These are phyloP conservation scores for Mycoemilia scoparia DNA, from an alignment of 192 early-diverging fungal genomes.

Conservation along the genomic window DNA sequence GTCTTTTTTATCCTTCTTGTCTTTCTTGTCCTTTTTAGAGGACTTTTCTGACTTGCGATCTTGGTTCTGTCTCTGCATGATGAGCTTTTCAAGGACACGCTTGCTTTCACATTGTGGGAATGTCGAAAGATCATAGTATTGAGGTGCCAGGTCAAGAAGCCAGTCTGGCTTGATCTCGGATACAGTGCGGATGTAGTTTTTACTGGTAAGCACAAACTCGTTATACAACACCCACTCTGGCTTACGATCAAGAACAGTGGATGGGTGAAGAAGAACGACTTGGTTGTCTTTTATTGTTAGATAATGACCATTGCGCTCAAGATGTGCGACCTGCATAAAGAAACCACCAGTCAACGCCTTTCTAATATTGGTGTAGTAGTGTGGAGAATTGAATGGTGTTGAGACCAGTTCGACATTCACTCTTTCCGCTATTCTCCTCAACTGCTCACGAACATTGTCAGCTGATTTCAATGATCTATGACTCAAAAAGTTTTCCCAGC, in stretches of 20 bases:
- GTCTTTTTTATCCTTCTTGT: slow-evolving; percentile 21
- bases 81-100: slow-evolving; percentile 55
- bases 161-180: slow-evolving; percentile 79
- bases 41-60: slow-evolving; percentile 23
- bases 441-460: slow-evolving; percentile 78
- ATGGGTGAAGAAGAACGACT: slow-evolving; percentile 85
- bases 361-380: slow-evolving; percentile 76
- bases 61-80: slow-evolving; percentile 18
- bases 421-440: slow-evolving; percentile 66
- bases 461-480: slow-evolving; percentile 74
- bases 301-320: slow-evolving; percentile 75
- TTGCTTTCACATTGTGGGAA: slow-evolving; percentile 90
- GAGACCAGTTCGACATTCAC: slow-evolving; percentile 47
- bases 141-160: slow-evolving; percentile 62
- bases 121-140: slow-evolving; percentile 76
- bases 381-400: slow-evolving; percentile 45
- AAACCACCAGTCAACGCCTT: slow-evolving; percentile 79
- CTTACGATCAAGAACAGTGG: slow-evolving; percentile 67
- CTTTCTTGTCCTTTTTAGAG: slow-evolving; percentile 13
- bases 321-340: slow-evolving; percentile 97
- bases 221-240: slow-evolving; percentile 99
- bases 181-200: slow-evolving; percentile 90
- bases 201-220: slow-evolving; percentile 92
- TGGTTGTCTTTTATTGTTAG: slow-evolving; percentile 95
- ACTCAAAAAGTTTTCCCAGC: slow-evolving; percentile 86